phyloP scores from a whole-genome alignment of 495 filamentous ascomycete genomes.

The Podospora tetraspora region DNA sequence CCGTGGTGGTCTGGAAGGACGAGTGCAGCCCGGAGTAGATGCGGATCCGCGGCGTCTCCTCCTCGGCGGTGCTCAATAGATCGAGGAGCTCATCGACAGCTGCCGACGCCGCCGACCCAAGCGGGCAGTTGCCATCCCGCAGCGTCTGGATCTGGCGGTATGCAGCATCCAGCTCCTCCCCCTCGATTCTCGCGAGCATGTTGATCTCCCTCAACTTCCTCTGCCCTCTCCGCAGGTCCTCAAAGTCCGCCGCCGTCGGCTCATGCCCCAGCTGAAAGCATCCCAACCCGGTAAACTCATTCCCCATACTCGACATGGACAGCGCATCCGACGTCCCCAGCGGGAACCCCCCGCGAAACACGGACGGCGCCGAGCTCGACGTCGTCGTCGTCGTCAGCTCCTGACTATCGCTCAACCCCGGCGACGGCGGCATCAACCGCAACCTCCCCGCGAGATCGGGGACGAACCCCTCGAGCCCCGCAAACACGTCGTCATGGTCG shows the following conservation, averaged over 20 bases:
- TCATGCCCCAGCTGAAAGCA: slow-evolving; percentile 54
- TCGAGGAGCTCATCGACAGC: not conserved
- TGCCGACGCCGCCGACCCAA: not conserved
- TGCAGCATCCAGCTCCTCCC: slow-evolving; percentile 24
- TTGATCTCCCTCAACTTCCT: slow-evolving; percentile 41
- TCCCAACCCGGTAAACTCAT: slow-evolving; percentile 46
- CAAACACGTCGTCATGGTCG: slow-evolving; percentile 11
- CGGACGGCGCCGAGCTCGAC: not conserved
- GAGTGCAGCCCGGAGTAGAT: slow-evolving; percentile 47
- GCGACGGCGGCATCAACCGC: not conserved
- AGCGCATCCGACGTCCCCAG: slow-evolving; percentile 34
- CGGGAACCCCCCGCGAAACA: not conserved
- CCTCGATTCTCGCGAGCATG: slow-evolving; percentile 42
- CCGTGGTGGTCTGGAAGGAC: slow-evolving; percentile 46
- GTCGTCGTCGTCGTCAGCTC: not conserved
- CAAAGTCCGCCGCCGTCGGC: slow-evolving; percentile 39
- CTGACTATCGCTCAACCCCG: not conserved
- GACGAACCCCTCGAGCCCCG: not conserved
- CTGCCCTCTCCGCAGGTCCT: slow-evolving; percentile 46
- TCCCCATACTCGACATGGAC: slow-evolving; percentile 44
- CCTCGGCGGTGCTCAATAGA: not conserved
- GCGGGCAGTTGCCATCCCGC: not conserved
- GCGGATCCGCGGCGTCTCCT: slow-evolving; percentile 4
- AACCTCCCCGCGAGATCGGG: not conserved
- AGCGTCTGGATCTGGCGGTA: not conserved